Percentiles rank a stretch among this genome's conserved stretches.
Evolutionary conservation across 2,329 filamentous ascomycete genomes (phyloP).

Genomic region (Phoma sp.): DNA sequence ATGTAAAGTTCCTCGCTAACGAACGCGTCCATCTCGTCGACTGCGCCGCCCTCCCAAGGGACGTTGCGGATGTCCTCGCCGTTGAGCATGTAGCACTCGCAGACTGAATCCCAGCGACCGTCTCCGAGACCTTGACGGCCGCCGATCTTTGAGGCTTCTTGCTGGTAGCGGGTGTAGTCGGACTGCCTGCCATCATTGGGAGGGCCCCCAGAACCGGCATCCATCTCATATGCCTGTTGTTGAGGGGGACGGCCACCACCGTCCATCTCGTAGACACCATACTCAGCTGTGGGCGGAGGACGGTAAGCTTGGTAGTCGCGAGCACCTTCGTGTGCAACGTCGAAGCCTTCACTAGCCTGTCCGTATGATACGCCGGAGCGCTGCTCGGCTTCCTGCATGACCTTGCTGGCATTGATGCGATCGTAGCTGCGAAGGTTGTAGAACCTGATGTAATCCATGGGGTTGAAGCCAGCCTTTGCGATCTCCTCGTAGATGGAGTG

Average conservation of each 20-base stretch:
- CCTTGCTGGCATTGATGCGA: constrained; percentile 74
- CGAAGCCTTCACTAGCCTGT: constrained; percentile 68
- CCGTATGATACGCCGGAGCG: constrained; percentile 73
- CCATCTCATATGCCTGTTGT: constrained; percentile 29
- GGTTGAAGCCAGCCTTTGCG: constrained; percentile 70
- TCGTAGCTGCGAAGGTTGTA: constrained; percentile 88
- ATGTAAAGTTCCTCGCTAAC: constrained; percentile 70
- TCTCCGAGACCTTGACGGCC: constrained; percentile 54
- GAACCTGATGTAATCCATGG: constrained; percentile 78
- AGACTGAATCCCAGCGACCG: constrained; percentile 76
- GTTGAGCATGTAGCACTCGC: constrained; percentile 82
- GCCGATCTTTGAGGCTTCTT: constrained; percentile 65
- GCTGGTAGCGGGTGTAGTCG: constrained; percentile 75
- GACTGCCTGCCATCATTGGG: constrained; percentile 28
- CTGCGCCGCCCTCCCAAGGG: constrained; percentile 64
- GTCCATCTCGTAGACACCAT: constrained; percentile 48
- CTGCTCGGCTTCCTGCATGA: constrained; percentile 68
- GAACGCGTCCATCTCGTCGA: constrained; percentile 67
- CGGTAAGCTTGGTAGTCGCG: constrained; percentile 47
- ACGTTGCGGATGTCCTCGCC: constrained; percentile 73
- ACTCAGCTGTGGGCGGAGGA: constrained; percentile 44
- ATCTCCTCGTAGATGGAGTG: constrained; percentile 79
- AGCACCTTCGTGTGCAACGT: constrained; percentile 59
- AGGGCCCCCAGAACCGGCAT: constrained; percentile 28
- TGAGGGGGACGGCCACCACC: constrained; percentile 27